phyloP scores from a whole-genome alignment of 2,329 filamentous ascomycete genomes.

The Alternaria incomplexa region DNA sequence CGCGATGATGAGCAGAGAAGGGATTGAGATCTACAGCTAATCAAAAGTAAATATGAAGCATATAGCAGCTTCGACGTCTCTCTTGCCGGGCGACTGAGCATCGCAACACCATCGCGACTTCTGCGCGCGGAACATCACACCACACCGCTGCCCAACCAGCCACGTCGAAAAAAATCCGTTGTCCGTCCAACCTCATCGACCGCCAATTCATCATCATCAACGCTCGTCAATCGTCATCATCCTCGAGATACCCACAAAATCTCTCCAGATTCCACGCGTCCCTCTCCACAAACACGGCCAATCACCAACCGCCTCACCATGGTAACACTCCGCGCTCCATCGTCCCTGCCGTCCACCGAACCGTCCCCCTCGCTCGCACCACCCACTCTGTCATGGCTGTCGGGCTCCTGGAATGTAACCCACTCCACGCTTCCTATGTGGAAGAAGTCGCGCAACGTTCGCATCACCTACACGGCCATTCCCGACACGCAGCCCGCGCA shows the following conservation, averaged over 20 bases:
- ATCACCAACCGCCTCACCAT: constrained; percentile 10
- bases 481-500: constrained; percentile 32
- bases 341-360: constrained; percentile 23
- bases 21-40: constrained; percentile 1
- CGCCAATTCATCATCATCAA: neutral
- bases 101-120: neutral
- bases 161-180: constrained; percentile 1
- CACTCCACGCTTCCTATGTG: constrained; percentile 67
- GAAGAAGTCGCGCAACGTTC: constrained; percentile 78
- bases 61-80: neutral
- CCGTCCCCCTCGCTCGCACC: constrained; percentile 25
- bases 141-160: neutral
- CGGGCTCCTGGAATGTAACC: constrained; percentile 46
- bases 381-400: constrained; percentile 48
- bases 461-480: constrained; percentile 71
- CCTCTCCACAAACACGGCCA: neutral
- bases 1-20: neutral
- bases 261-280: constrained; percentile 13
- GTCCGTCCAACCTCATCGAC: constrained; percentile 7
- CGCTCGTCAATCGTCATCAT: neutral
- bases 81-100: neutral
- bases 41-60: neutral
- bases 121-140: neutral
- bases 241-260: constrained; percentile 6
- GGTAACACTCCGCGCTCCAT: constrained; percentile 37